Evolutionary conservation across 768 basidiomycete genomes (phyloP), one percentile per base, ranked within the genome.

Genomic region (Boletus subparvulus): DNA sequence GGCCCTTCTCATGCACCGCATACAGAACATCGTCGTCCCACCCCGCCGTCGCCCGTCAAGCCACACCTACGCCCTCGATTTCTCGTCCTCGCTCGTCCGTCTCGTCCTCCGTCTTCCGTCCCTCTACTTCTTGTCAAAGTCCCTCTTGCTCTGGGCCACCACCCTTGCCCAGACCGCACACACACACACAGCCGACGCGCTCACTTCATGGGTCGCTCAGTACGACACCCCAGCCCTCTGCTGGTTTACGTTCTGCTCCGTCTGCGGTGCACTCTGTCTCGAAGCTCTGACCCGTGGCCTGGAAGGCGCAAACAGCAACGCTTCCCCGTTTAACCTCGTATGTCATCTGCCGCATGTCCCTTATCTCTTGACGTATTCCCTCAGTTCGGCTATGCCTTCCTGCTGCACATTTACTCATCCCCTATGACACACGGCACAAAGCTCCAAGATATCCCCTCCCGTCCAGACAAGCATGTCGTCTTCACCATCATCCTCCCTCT

Each of bases 11-110:
- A 71, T 90, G 55, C 87, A 91, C 62, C 81, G 90, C 30, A 87
- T 92, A 55, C 90, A 90, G 62, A 85, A 91, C 67, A 82, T 89
- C 42, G 84, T 90, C 44, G 83, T 88, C 0, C 90, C 90, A 13
- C 81, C 86, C 36, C 81, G 81, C 3, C 70, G 71, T 21, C 3
- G 4, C 26, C 26, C 26, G 3, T 3, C 26, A 3, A 60, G 60
- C 21, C 44, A 33, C 2, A 28, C 21, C 21, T 21, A 21, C 32
- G 44, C 42, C 61, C 70, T 90, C 36, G 78, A 92, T 61, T 70
- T 90, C 37, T 79, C 83, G 7, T 78, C 80, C 3, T 83, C 85
- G 10, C 61, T 70, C n/a, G 82, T 84, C 16, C 82, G 89, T 46
- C 69, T 85, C 8, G 60, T 79, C 5, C 67, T 90, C 37, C 85